phyloP scores from a whole-genome alignment of 768 basidiomycete genomes.

The Suillus lakei region DNA sequence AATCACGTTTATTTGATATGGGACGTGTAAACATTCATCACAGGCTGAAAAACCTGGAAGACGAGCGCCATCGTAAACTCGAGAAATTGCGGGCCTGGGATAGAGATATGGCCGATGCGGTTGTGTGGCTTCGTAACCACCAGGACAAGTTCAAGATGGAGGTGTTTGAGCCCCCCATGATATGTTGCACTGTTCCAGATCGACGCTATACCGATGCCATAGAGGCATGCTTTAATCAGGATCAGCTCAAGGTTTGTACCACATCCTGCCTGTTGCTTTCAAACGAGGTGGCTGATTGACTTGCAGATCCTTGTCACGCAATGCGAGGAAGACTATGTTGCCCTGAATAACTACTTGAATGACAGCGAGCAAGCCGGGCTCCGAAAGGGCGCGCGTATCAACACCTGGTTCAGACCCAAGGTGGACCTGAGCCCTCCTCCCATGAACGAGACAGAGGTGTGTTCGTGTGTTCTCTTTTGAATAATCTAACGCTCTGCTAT shows the following conservation, averaged over 20 bases:
- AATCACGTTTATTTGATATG: neutral
- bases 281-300: neutral
- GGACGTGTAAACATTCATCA: neutral
- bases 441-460: constrained; percentile 62
- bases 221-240: constrained; percentile 68
- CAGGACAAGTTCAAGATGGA: constrained; percentile 71
- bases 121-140: constrained; percentile 76
- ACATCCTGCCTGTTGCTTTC: neutral
- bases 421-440: constrained; percentile 51
- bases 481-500: constrained; percentile 13
- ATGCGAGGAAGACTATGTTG: constrained; percentile 78
- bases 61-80: constrained; percentile 63
- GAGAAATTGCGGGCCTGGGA: constrained; percentile 58
- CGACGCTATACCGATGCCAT: constrained; percentile 65
- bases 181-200: constrained; percentile 74
- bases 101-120: constrained; percentile 61
- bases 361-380: constrained; percentile 59
- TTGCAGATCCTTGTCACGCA: constrained; percentile 84
- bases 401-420: constrained; percentile 67
- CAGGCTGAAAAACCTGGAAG: constrained; percentile 61
- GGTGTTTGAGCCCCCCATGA: constrained; percentile 84
- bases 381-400: constrained; percentile 55
- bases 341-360: constrained; percentile 69
- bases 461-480: constrained; percentile 14
- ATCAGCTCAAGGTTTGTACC: constrained; percentile 64